These are phyloP conservation scores for Pichia sp. DNA, from an alignment of 1,139 yeast genomes.

Conservation along the genomic window DNA sequence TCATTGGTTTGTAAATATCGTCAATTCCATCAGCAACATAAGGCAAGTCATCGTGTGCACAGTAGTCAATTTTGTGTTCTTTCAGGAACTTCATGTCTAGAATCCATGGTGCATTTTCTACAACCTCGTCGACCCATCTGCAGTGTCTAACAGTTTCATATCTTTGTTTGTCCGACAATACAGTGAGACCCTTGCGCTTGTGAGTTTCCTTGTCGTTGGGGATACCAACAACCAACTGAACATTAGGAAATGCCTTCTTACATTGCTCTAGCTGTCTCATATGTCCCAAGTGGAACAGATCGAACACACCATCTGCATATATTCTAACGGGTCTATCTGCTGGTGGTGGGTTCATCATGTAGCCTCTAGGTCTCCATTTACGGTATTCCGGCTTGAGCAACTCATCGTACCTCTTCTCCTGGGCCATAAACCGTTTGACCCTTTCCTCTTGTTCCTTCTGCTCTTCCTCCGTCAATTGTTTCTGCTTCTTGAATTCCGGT, in stretches of 20 bases:
- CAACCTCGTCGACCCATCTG: slow-evolving; percentile 95
- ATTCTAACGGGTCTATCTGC: slow-evolving; percentile 80
- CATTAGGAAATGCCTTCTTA: slow-evolving; percentile 82
- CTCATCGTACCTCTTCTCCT: slow-evolving; percentile 28
- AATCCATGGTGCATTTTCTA: slow-evolving; percentile 94
- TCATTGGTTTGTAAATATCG: slow-evolving; percentile 89
- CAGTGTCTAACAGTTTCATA: slow-evolving; percentile 87
- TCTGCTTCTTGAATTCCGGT: background rate
- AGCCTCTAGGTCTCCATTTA: slow-evolving; percentile 69
- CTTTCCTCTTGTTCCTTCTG: slow-evolving; percentile 13
- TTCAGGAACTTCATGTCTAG: slow-evolving; percentile 77
- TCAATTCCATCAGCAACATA: slow-evolving; percentile 83
- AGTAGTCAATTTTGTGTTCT: slow-evolving; percentile 84
- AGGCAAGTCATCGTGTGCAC: slow-evolving; percentile 96
- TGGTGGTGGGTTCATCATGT: slow-evolving; percentile 74
- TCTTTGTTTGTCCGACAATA: slow-evolving; percentile 79
- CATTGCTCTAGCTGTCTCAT: slow-evolving; percentile 97
- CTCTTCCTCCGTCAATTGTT: slow-evolving; percentile 9
- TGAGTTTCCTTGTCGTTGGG: slow-evolving; percentile 91
- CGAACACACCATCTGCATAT: slow-evolving; percentile 97
- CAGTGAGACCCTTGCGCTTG: slow-evolving; percentile 88
- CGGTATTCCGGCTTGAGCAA: slow-evolving; percentile 53
- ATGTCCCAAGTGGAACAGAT: slow-evolving; percentile 92
- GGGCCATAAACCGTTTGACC: slow-evolving; percentile 16
- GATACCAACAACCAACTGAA: slow-evolving; percentile 80